phyloP scores from a whole-genome alignment of 495 filamentous ascomycete genomes.

The Margaritispora aquatica region DNA sequence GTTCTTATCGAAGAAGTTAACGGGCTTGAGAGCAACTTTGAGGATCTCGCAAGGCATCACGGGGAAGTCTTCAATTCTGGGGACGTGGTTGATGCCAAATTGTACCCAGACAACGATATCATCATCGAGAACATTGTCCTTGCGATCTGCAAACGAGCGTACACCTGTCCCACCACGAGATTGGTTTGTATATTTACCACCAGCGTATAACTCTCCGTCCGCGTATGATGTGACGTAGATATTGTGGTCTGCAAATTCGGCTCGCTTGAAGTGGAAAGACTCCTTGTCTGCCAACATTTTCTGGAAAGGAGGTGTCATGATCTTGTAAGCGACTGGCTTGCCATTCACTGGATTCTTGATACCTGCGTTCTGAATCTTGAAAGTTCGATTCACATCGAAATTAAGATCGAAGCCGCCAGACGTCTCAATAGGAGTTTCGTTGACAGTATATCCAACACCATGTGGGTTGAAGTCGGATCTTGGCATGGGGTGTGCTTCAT shows the following conservation, averaged over 20 bases:
- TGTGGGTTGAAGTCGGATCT: slow-evolving; percentile 71
- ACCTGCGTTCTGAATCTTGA: slow-evolving; percentile 72
- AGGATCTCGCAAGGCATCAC: slow-evolving; percentile 65
- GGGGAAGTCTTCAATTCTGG: slow-evolving; percentile 55
- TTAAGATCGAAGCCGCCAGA: slow-evolving; percentile 62
- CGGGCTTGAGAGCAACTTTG: slow-evolving; percentile 58
- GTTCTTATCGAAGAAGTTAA: slow-evolving; percentile 71
- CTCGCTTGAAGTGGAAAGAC: slow-evolving; percentile 63
- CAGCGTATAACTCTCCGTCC: slow-evolving; percentile 75
- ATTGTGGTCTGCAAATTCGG: slow-evolving; percentile 77
- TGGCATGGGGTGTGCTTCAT: slow-evolving; percentile 68
- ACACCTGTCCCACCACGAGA: slow-evolving; percentile 57
- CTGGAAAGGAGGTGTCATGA: slow-evolving; percentile 68
- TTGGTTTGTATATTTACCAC: slow-evolving; percentile 85
- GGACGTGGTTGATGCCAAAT: slow-evolving; percentile 58
- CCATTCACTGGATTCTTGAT: slow-evolving; percentile 67
- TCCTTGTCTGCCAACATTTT: slow-evolving; percentile 67
- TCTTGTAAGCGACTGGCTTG: slow-evolving; percentile 73
- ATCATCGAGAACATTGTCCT: slow-evolving; percentile 43
- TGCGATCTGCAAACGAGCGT: slow-evolving; percentile 44
- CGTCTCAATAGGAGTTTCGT: slow-evolving; percentile 52
- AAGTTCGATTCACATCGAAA: slow-evolving; percentile 55
- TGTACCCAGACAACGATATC: slow-evolving; percentile 56
- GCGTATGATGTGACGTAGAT: slow-evolving; percentile 76
- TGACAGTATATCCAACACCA: slow-evolving; percentile 66